Evolutionary conservation across 2,329 filamentous ascomycete genomes (phyloP), one percentile per base, ranked within the genome.

Genomic region (Aureobasidium mangrovei): DNA sequence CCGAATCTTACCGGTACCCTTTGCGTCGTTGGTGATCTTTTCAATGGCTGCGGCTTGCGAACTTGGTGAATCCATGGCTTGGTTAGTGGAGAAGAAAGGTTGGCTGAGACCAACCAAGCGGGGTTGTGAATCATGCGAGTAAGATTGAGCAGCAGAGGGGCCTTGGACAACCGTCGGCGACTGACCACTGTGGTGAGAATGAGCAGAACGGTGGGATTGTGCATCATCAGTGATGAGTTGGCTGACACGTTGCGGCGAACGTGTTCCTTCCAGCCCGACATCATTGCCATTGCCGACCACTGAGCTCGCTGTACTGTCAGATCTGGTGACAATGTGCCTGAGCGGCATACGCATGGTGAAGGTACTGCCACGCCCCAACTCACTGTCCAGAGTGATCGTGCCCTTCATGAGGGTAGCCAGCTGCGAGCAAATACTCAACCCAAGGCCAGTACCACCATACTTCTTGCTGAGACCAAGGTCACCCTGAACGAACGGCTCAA

Each of bases 401-500:
- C 91, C 91, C 47, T 83, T 84, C 88, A 96, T 95, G 12, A 95
- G 72, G 12, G 76, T 81, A 3, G 89, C 87, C 36, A 96, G 74
- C 67, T 96, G 91, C 24, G 88, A 85, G 70, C 89, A 95, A 62
- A 96, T 96, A 64, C 86, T 91, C 53, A 96, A 69, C 1, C 91
- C 91, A 1, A 95, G 74, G 3, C 91, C 91, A 1, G 91, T 95
- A 12, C 91, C 91, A 18, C 89, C 89, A 65, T 85, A 94, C 64
- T 93, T 93, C 68, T 89, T 94, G 72, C 86, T 94, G 12, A 96
- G 72, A 0, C 89, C 87, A 1, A 93, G 73, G 65, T 95, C 90
- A n/a, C 87, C 91, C 69, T 96, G 91, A 0, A 95, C 87, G 64
- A 96, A 96, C 0, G 91, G 91, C 67, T 95, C 91, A 65, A 96